phyloP scores from a whole-genome alignment of 805 yeast species.

The Geotrichum ghanense region DNA sequence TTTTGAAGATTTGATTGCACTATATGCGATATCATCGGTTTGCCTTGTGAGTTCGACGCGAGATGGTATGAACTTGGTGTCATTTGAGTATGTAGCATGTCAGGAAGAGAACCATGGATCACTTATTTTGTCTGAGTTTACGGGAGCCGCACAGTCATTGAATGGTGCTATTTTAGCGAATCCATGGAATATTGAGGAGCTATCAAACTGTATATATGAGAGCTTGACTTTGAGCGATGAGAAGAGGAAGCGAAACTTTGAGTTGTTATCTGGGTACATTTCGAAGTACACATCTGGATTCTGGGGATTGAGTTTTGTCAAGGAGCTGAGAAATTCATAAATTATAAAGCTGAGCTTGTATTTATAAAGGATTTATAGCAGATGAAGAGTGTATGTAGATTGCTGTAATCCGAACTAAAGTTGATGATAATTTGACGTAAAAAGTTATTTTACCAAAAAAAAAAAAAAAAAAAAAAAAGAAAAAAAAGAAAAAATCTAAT shows the following conservation, averaged over 20 bases:
- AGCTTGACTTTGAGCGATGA: conserved; percentile 78
- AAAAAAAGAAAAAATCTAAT: too few species aligned
- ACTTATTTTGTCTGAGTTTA: conserved; percentile 82
- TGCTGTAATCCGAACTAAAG: too few species aligned
- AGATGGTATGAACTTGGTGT: conserved; percentile 97
- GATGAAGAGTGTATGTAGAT: too few species aligned
- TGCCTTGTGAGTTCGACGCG: conserved; percentile 90
- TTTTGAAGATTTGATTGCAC: conserved; percentile 81
- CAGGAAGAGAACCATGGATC: conserved; percentile 81
- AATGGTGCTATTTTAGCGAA: conserved; percentile 91
- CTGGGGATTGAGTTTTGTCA: conserved; percentile 96
- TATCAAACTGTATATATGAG: conserved; percentile 76
- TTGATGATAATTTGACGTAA: too few species aligned
- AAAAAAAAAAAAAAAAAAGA: too few species aligned
- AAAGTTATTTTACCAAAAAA: too few species aligned
- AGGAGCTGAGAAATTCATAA: too few species aligned
- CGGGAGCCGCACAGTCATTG: conserved; percentile 98
- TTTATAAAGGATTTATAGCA: too few species aligned
- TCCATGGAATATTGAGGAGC: conserved; percentile 97
- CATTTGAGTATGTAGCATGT: conserved; percentile 94
- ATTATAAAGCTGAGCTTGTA: too few species aligned
- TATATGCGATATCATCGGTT: conserved; percentile 77
- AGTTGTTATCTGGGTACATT: conserved; percentile 75
- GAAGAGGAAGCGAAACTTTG: conserved; percentile 66
- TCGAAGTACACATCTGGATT: conserved; percentile 88